Evolutionary conservation across 1,139 yeast genomes (phyloP).

Genomic region (Yamadazyma oceani): DNA sequence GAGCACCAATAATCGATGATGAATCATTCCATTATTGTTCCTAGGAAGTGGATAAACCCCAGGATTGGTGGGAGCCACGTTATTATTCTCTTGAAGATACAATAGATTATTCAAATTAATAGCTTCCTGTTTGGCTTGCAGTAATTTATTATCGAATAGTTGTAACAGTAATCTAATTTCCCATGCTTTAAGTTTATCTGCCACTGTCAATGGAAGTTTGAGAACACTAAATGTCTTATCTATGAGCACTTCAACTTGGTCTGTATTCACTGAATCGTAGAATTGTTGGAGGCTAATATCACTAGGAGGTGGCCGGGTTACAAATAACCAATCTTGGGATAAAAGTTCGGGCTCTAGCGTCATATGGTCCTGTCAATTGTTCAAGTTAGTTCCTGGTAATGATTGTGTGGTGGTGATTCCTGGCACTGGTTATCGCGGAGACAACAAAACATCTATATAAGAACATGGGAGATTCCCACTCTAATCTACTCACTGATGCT

Average conservation of each 20-base stretch:
- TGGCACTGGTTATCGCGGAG: no score
- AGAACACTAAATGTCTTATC: constrained; percentile 16
- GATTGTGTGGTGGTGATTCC: no score
- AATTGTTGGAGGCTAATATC: constrained; percentile 3
- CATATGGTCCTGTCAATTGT: background rate
- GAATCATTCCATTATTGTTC: constrained; percentile 26
- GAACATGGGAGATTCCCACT: constrained; percentile 21
- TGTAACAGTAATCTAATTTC: constrained; percentile 36
- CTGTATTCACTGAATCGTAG: constrained; percentile 4
- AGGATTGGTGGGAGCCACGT: constrained; percentile 10
- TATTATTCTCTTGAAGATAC: constrained; percentile 32
- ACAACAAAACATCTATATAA: background rate
- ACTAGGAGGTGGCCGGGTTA: background rate
- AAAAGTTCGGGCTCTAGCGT: background rate
- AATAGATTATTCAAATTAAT: constrained; percentile 37
- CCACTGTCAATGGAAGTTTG: constrained; percentile 10
- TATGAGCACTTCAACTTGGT: constrained; percentile 4
- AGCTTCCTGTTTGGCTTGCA: constrained; percentile 39
- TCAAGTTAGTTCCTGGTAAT: background rate
- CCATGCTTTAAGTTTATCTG: constrained; percentile 30
- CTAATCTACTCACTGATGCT: constrained; percentile 34
- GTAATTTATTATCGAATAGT: constrained; percentile 30
- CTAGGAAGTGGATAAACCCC: constrained; percentile 39
- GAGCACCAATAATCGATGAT: constrained; percentile 24
- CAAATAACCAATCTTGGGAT: constrained; percentile 1